phyloP scores from a whole-genome alignment of 768 basidiomycete genomes.

The Hericium erinaceus region DNA sequence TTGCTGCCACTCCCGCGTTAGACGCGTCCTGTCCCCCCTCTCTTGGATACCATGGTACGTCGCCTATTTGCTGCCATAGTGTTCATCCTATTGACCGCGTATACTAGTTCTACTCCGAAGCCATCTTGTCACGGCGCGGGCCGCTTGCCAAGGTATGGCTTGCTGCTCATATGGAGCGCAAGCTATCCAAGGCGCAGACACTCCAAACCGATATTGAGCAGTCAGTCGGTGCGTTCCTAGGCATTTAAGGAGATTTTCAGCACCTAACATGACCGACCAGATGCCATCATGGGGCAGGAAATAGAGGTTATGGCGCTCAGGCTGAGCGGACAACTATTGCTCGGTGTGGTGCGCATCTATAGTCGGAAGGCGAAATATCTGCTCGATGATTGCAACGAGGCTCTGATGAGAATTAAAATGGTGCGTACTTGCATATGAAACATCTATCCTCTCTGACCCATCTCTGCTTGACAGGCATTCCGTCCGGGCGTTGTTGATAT shows the following conservation, averaged over 20 bases:
- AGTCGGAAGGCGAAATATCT: conserved; percentile 97
- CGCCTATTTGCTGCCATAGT: conserved; percentile 1
- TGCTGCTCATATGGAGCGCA: conserved; percentile 96
- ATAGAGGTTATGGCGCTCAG: conserved; percentile 90
- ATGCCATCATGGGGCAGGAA: conserved; percentile 91
- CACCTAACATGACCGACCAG: conserved; percentile 25
- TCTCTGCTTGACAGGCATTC: conserved; percentile 55
- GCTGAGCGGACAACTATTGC: conserved; percentile 90
- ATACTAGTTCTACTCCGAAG: conserved; percentile 80
- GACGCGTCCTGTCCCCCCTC: conserved; percentile 5
- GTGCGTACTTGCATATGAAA: conserved; percentile 27
- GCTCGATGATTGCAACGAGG: conserved; percentile 96
- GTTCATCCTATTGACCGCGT: conserved; percentile 2
- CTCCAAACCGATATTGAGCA: conserved; percentile 92
- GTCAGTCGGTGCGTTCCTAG: conserved; percentile 63
- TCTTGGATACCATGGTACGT: conserved; percentile 11
- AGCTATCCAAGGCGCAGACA: conserved; percentile 92
- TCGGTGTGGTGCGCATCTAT: conserved; percentile 97
- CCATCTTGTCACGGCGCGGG: conserved; percentile 87
- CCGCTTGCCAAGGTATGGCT: conserved; percentile 98
- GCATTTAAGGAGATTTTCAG: not conserved
- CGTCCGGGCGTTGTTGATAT: conserved; percentile 93
- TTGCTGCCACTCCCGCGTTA: conserved; percentile 10
- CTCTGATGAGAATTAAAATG: conserved; percentile 91
- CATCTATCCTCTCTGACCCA: too few species aligned